Evolutionary conservation across 768 basidiomycete genomes (phyloP).

Genomic region (Lactifluus volemus): DNA sequence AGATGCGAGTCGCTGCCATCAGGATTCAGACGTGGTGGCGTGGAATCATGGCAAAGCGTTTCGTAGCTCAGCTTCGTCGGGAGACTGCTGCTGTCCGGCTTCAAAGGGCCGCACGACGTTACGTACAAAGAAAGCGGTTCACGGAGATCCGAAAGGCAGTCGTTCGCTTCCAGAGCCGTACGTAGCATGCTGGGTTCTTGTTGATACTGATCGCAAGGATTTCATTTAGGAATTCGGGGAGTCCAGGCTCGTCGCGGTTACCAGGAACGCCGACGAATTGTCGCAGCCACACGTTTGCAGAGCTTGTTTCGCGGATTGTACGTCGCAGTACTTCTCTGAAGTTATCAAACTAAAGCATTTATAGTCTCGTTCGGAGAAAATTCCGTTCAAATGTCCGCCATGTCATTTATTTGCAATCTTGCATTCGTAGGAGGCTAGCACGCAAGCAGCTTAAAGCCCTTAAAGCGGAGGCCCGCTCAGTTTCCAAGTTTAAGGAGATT

Average conservation of each 20-base stretch:
- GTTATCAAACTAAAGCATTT: constrained; percentile 1
- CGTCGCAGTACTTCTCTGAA: constrained; percentile 26
- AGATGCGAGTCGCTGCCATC: constrained; percentile 64
- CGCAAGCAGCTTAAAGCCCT: constrained; percentile 77
- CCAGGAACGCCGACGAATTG: constrained; percentile 42
- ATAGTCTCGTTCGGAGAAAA: constrained; percentile 45
- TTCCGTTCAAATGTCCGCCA: constrained; percentile 55
- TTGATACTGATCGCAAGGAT: constrained; percentile 7
- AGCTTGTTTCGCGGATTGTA: constrained; percentile 84
- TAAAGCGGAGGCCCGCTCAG: constrained; percentile 89
- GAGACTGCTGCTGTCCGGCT: constrained; percentile 69
- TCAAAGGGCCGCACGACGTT: constrained; percentile 65
- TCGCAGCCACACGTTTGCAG: constrained; percentile 70
- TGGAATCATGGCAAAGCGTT: constrained; percentile 64
- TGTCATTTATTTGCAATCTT: constrained; percentile 85
- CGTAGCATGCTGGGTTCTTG: constrained; percentile 29
- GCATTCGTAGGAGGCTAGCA: constrained; percentile 81
- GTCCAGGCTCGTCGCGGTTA: constrained; percentile 55
- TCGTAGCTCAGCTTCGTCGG: constrained; percentile 62
- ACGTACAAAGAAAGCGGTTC: constrained; percentile 65
- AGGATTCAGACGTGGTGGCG: constrained; percentile 94
- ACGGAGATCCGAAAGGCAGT: constrained; percentile 52
- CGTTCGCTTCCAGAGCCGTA: constrained; percentile 76
- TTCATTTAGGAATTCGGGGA: constrained; percentile 59
- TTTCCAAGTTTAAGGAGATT: constrained; percentile 97